Conservation (phyloP, 768 basidiomycete species). For the Pleurotus salmoneostramineus region DNA sequence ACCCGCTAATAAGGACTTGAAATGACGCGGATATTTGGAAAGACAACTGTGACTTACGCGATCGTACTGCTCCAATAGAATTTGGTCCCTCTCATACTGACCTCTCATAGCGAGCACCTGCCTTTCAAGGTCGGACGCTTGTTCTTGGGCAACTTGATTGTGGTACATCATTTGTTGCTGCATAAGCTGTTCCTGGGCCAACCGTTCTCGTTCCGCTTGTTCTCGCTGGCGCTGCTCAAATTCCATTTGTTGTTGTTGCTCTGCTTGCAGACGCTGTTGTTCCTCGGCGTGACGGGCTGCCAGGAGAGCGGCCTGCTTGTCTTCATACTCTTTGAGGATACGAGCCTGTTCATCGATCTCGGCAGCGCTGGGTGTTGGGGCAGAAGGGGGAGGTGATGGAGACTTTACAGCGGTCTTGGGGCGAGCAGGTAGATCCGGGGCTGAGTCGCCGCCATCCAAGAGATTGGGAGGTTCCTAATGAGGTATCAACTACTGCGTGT, state of each 20-base stretch:
- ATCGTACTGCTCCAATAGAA: slow-evolving; percentile 97
- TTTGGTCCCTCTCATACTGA: slow-evolving; percentile 97
- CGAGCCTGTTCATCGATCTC: slow-evolving; percentile 88
- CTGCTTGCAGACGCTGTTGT: slow-evolving; percentile 68
- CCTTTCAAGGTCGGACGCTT: slow-evolving; percentile 80
- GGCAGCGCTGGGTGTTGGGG: slow-evolving; percentile 65
- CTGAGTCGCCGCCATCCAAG: slow-evolving; percentile 64
- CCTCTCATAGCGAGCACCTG: slow-evolving; percentile 92
- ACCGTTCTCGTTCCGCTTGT: slow-evolving; percentile 84
- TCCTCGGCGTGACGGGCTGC: slow-evolving; percentile 83
- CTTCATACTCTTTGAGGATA: slow-evolving; percentile 94
- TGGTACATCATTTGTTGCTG: slow-evolving; percentile 81
- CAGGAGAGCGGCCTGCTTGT: slow-evolving; percentile 86
- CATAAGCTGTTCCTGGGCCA: slow-evolving; percentile 86
- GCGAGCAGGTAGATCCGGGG: slow-evolving; percentile 86
- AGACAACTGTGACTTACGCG: slow-evolving; percentile 50
- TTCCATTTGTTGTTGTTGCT: slow-evolving; percentile 78
- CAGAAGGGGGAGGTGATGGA: slow-evolving; percentile 63
- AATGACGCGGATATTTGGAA: neutral
- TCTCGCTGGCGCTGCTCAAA: slow-evolving; percentile 86
- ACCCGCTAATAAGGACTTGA: slow-evolving; percentile 62
- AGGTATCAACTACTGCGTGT: neutral
- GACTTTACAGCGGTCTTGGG: slow-evolving; percentile 58
- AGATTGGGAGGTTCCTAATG: slow-evolving; percentile 94
- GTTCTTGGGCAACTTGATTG: slow-evolving; percentile 67